These are phyloP conservation scores for Thelonectria discophora DNA, from an alignment of 2,329 filamentous ascomycete species.

Conservation along the genomic window DNA sequence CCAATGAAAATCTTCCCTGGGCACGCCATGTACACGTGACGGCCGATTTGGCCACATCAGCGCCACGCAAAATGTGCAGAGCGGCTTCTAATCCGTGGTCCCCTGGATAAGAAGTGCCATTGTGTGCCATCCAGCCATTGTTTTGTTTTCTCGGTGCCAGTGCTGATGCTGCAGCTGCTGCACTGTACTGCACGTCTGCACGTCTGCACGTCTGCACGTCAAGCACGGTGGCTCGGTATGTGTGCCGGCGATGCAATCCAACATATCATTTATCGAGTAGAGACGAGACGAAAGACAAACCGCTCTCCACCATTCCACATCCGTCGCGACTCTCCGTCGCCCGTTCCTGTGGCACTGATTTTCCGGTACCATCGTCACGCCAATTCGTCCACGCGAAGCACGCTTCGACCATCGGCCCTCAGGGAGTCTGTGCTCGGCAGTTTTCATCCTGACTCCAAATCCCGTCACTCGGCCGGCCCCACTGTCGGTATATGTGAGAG, in stretches of 20 bases:
- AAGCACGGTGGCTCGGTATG: background rate
- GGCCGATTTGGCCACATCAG: constrained; percentile 30
- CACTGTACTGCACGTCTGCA: background rate
- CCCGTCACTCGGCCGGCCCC: constrained; percentile 2
- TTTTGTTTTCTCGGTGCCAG: too few relatives aligned
- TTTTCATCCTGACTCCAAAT: background rate
- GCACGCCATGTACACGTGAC: constrained; percentile 25
- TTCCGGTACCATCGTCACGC: background rate
- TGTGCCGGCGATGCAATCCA: constrained; percentile 6
- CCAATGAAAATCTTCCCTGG: constrained; percentile 27
- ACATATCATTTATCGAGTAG: too few relatives aligned
- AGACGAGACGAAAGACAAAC: too few relatives aligned
- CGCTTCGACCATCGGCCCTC: background rate
- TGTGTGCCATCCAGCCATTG: background rate
- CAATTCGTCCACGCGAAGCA: background rate
- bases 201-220: background rate
- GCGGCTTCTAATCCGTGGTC: constrained; percentile 32
- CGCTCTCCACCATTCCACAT: too few relatives aligned
- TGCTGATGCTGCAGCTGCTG: too few relatives aligned
- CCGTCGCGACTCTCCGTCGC: too few relatives aligned
- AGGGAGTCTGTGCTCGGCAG: constrained; percentile 2
- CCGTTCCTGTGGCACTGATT: too few relatives aligned
- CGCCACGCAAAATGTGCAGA: constrained; percentile 5
- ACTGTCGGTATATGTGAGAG: background rate
- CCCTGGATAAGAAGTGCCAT: constrained; percentile 26